Conservation (phyloP, 2,329 filamentous ascomycete genomes). For the Chaetomium strumarium region DNA sequence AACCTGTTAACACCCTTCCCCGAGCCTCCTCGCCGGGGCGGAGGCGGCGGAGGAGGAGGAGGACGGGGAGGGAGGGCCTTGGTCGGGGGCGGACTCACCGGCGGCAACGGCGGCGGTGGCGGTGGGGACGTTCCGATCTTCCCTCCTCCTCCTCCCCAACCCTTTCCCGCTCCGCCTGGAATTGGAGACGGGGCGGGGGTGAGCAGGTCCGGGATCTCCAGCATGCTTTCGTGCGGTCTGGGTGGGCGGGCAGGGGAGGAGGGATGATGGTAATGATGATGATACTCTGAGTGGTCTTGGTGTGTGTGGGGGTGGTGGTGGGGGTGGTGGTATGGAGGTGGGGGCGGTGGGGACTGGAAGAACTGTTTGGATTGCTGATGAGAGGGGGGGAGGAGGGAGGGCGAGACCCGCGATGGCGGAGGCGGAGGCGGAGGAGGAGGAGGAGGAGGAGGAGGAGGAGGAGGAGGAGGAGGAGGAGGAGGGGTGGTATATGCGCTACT, state of each 20-base stretch:
- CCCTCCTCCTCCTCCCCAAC: background rate
- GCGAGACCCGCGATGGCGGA: no score
- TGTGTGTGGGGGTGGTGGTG: background rate
- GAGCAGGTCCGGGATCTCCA: constrained; percentile 34
- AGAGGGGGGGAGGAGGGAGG: no score
- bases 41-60: constrained; percentile 26
- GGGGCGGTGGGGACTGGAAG: background rate
- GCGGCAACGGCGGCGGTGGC: constrained; percentile 26
- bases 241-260: constrained; percentile 19
- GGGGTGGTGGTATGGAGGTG: constrained; percentile 5
- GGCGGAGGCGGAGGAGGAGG: no score
- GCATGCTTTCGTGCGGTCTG: constrained; percentile 32
- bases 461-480: no score
- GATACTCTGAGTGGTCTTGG: no score
- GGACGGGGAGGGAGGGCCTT: constrained; percentile 37
- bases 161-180: background rate
- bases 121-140: background rate
- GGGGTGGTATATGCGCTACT: no score
- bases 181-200: constrained; percentile 20
- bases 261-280: background rate
- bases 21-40: background rate
- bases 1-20: background rate
- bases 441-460: no score
- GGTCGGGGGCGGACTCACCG: constrained; percentile 38
- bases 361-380: background rate